Evolutionary conservation across 176 grass and related monocot species (phyloP), one percentile per base, ranked within the genome.

Genomic region (Bonia amplexicaulis): DNA sequence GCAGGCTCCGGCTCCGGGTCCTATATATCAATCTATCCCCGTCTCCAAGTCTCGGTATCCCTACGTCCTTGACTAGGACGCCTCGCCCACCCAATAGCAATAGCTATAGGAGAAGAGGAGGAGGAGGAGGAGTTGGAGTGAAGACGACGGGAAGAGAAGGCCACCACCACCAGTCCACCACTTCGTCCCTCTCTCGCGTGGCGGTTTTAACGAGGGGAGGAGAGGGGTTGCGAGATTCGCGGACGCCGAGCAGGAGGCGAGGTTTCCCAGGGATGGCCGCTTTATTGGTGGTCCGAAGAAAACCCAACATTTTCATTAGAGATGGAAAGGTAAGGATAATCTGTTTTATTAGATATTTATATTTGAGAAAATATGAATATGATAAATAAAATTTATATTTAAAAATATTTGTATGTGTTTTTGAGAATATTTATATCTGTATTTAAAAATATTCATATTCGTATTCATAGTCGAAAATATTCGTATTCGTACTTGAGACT

Each of bases 231-330:
- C 26, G 54, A 22, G 13, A 6, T 46, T 44, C 46, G 54, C 85
- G 90, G 86, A 82, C 81, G 85, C 81, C 82, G 76, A 91, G 85
- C 86, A 85, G 62, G 12, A 1, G 44, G 81, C 40, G 81, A 92
- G 52, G 22, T 73, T 76, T 58, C 26, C 82, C 65, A 60, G 47
- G 74, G 26, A 1, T 31, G 25, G 0, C 51, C 71, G 29, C 29
- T 31, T 31, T 31, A n/a, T n/a, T n/a, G n/a, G n/a, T 41, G 9
- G 1, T 29, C 68, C 73, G 0, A 13, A 13, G 3, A 10, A 52
- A 52, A 22, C 2, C 31, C 31, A 3, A 33, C 31, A 33, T 33
- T 33, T 33, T 33, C 31, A 3, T 0, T 33, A 33, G 3, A 33
- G 31, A 33, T 33, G 31, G 31, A 33, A 3, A 33, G 31, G 31